phyloP scores from a whole-genome alignment of 2,329 filamentous ascomycete genomes.

The Truncatella angustata region DNA sequence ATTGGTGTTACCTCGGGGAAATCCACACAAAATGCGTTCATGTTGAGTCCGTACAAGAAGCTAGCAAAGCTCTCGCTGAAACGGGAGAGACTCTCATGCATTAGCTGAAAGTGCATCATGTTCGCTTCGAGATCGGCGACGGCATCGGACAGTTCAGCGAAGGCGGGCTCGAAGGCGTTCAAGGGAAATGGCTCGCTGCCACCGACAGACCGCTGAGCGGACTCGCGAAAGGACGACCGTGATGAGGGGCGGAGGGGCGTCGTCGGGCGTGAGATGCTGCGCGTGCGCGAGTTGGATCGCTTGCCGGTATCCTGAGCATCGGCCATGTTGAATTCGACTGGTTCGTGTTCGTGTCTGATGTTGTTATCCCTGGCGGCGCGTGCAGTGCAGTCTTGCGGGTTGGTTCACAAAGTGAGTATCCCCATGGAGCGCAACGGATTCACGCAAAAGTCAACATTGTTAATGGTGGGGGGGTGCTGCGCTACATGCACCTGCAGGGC shows the following conservation, averaged over 20 bases:
- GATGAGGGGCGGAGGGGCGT: slow-evolving; percentile 90
- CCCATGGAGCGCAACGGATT: no score
- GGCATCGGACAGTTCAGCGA: slow-evolving; percentile 88
- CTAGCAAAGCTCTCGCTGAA: slow-evolving; percentile 96
- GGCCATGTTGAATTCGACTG: not conserved
- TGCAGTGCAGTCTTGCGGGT: no score
- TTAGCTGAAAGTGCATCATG: slow-evolving; percentile 93
- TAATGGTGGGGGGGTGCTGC: no score
- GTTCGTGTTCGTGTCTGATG: not conserved
- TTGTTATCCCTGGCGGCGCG: not conserved
- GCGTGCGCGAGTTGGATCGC: slow-evolving; percentile 18
- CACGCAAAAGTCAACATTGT: no score
- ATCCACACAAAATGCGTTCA: slow-evolving; percentile 99
- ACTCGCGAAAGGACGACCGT: slow-evolving; percentile 82
- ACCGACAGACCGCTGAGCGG: slow-evolving; percentile 56
- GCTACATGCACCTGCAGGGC: no score
- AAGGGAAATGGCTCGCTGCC: slow-evolving; percentile 65
- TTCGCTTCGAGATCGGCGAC: slow-evolving; percentile 97
- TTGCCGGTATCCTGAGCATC: slow-evolving; percentile 3
- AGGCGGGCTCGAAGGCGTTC: slow-evolving; percentile 81
- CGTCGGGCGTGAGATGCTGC: slow-evolving; percentile 68
- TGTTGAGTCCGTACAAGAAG: slow-evolving; percentile 94
- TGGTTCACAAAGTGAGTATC: no score
- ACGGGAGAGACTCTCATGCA: slow-evolving; percentile 89
- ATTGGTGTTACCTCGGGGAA: slow-evolving; percentile 74